Conservation (phyloP, 352 stramenopile genomes). For the Thalassiosira sp. region DNA sequence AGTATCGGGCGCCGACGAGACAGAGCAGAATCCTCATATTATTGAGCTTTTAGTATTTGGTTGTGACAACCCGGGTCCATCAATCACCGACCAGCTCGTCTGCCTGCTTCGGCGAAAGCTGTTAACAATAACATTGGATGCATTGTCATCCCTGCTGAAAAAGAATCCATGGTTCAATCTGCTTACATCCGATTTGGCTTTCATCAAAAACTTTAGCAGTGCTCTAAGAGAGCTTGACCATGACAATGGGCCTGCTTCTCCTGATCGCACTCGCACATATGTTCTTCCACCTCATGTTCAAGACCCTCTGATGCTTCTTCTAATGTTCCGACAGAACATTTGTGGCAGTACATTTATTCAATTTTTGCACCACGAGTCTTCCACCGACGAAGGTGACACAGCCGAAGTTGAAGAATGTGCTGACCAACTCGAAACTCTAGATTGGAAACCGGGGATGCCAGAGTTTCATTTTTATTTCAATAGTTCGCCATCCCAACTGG, state of each 20-base stretch:
- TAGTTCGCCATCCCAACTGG: conserved; percentile 57
- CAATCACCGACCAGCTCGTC: conserved; percentile 73
- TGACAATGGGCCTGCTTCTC: conserved; percentile 17
- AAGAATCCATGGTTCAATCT: conserved; percentile 79
- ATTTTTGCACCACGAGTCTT: conserved; percentile 55
- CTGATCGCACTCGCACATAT: conserved; percentile 49
- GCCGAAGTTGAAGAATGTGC: conserved; percentile 20
- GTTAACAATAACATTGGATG: conserved; percentile 66
- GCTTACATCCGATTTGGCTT: conserved; percentile 63
- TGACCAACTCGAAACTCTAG: conserved; percentile 20
- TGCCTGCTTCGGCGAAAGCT: conserved; percentile 67
- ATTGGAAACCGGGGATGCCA: conserved; percentile 5
- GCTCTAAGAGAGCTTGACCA: conserved; percentile 58
- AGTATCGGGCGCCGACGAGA: conserved; percentile 38
- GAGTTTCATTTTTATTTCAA: conserved; percentile 82
- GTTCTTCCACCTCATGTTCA: conserved; percentile 57
- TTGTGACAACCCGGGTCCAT: conserved; percentile 60
- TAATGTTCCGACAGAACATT: conserved; percentile 80
- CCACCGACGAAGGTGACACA: neutral
- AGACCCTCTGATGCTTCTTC: conserved; percentile 72
- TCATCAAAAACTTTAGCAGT: conserved; percentile 68
- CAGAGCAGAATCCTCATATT: conserved; percentile 37
- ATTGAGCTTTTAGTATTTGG: conserved; percentile 77
- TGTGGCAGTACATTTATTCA: conserved; percentile 80
- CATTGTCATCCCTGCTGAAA: conserved; percentile 70